Conservation (phyloP, 1,284 basidiomycete species). For the Ceratobasidium sp. region DNA sequence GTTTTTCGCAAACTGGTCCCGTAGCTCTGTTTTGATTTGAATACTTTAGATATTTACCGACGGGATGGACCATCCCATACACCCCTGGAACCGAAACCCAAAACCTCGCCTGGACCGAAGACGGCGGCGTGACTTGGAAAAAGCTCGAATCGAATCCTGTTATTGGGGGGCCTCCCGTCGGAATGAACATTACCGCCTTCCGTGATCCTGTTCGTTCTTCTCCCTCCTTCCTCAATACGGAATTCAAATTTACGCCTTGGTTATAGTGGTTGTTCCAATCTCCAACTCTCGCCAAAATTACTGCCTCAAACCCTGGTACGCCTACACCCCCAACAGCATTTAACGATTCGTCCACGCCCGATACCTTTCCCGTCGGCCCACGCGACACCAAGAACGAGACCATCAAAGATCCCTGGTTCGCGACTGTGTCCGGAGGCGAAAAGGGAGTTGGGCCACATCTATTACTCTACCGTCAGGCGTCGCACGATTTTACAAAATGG, state of each 20-base stretch:
- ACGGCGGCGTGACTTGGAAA: conserved; percentile 42
- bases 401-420: conserved; percentile 38
- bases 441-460: conserved; percentile 39
- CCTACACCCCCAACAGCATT: conserved; percentile 35
- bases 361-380: conserved; percentile 6
- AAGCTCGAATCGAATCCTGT: conserved; percentile 42
- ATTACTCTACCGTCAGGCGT: conserved; percentile 36
- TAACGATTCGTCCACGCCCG: conserved; percentile 25
- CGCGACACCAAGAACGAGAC: conserved; percentile 3
- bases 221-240: not conserved
- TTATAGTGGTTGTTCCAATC: conserved; percentile 46
- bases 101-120: conserved; percentile 45
- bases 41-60: conserved; percentile 17
- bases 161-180: conserved; percentile 33
- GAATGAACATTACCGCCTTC: conserved; percentile 39
- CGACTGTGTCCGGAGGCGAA: conserved; percentile 39
- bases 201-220: conserved; percentile 37
- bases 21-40: not conserved
- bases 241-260: not conserved
- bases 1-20: not conserved
- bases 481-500: conserved; percentile 42
- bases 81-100: conserved; percentile 41
- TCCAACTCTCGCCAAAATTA: conserved; percentile 23
- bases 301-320: conserved; percentile 27
- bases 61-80: conserved; percentile 34